These are phyloP conservation scores for Aspergillus transmontanensis DNA, from an alignment of 2,329 filamentous ascomycete species.

Conservation along the genomic window DNA sequence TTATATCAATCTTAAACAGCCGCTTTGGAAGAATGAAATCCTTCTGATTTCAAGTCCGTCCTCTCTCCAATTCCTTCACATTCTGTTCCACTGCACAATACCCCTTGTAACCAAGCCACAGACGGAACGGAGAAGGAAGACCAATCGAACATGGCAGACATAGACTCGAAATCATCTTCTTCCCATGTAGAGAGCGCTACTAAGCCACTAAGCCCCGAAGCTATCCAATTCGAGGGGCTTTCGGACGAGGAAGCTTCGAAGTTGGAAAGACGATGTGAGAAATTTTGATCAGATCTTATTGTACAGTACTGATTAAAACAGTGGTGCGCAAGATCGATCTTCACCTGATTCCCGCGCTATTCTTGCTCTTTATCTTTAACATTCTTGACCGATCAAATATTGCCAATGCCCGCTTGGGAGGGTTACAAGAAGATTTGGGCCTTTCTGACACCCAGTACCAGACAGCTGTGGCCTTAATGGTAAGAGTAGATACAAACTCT, in stretches of 20 bases:
- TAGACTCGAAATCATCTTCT: constrained; percentile 11
- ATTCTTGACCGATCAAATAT: constrained; percentile 68
- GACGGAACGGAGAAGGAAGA: background rate
- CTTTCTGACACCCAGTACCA: constrained; percentile 63
- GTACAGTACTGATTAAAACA: background rate
- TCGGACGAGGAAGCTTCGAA: constrained; percentile 1
- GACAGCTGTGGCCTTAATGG: constrained; percentile 65
- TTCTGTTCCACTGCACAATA: background rate
- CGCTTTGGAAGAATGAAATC: background rate
- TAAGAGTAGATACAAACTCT: constrained; percentile 31
- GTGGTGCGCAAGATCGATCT: constrained; percentile 22
- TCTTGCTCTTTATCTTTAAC: constrained; percentile 30
- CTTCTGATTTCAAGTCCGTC: too few species aligned
- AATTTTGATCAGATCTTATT: background rate
- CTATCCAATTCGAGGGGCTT: constrained; percentile 7
- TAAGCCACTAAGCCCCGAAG: background rate
- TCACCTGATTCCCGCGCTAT: constrained; percentile 18
- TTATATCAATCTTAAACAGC: background rate
- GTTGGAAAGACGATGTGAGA: constrained; percentile 6
- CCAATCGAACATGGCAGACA: constrained; percentile 1
- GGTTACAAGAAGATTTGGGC: constrained; percentile 62
- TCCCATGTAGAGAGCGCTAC: constrained; percentile 10
- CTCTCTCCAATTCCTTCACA: too few species aligned
- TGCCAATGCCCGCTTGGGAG: constrained; percentile 66
- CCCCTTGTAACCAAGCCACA: too few species aligned